These are phyloP conservation scores for Teunomyces cretensis DNA, from an alignment of 805 yeast species.

Conservation along the genomic window DNA sequence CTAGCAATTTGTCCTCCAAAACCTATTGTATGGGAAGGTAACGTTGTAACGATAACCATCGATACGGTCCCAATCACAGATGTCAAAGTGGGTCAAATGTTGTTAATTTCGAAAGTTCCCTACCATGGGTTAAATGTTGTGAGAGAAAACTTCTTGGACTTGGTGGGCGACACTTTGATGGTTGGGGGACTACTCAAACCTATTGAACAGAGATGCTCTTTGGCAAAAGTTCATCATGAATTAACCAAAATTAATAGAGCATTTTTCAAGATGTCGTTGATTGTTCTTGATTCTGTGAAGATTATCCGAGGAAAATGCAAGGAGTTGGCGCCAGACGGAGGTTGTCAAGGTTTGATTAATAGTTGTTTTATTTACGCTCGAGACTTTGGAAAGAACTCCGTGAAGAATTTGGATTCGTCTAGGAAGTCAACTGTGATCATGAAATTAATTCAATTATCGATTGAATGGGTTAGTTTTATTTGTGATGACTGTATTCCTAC, in stretches of 20 bases:
- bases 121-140: conserved; percentile 52
- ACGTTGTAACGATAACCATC: conserved; percentile 55
- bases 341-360: conserved; percentile 74
- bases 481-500: conserved; percentile 95
- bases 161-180: conserved; percentile 54
- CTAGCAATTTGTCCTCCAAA: conserved; percentile 75
- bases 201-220: conserved; percentile 66
- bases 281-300: conserved; percentile 61
- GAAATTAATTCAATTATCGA: conserved; percentile 70
- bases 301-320: conserved; percentile 54
- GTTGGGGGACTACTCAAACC: conserved; percentile 35
- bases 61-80: conserved; percentile 51
- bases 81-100: conserved; percentile 64
- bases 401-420: conserved; percentile 60
- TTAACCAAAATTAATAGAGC: conserved; percentile 62
- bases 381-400: conserved; percentile 75
- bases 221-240: conserved; percentile 71
- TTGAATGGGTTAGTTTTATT: conserved; percentile 90
- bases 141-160: conserved; percentile 54
- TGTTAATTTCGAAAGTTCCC: conserved; percentile 72
- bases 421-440: conserved; percentile 68
- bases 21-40: conserved; percentile 91
- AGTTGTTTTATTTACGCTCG: conserved; percentile 73
- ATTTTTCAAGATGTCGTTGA: conserved; percentile 65
- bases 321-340: conserved; percentile 48